Evolutionary conservation across 2,329 filamentous ascomycete genomes (phyloP), one percentile per base, ranked within the genome.

Genomic region (Penicillium sp.): DNA sequence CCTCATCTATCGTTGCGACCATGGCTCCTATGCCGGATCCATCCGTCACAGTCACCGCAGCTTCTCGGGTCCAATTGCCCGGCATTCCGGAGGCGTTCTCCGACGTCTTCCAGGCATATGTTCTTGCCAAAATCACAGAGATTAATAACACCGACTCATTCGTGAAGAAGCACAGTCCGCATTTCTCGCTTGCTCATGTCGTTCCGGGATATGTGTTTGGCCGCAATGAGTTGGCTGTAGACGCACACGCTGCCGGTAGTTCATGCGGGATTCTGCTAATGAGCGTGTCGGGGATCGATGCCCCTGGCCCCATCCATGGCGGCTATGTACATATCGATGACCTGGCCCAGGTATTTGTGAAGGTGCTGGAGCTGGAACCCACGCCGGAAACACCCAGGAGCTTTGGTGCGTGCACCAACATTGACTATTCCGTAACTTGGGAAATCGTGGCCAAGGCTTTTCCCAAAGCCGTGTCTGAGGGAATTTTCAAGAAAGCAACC

Each of bases 111-210:
- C n/a, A n/a, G 16, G 47, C 47, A 40, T 51, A 51, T 20, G 20
- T 14, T 21, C 14, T 20, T 11, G 28, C 16, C 47, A 51, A 51
- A n/a, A 51, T 51, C 47, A 16, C 14, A 16, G 47, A 16, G n/a
- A 14, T 51, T 28, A 40, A 35, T n/a, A 8, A 16, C n/a, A 38
- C 28, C 18, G 47, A 51, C 1, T 6, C 6, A 20, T 51, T 51
- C 28, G 12, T 51, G 3, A 21, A 57, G 33, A 21, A 57, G 24
- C 24, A 65, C 3, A 60, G 63, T 12, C 65, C 64, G 0, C 14
- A 38, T 11, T 72, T 70, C 55, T 66, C 70, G 30, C 43, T 67
- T n/a, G 63, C 70, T 16, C 61, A 67, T 20, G 49, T 72, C 24
- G 56, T 62, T 30, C 69, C 69, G 0, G 59, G 62, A 7, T 69